phyloP scores from a whole-genome alignment of 495 filamentous ascomycete genomes.

The Glarea lozoyensis region DNA sequence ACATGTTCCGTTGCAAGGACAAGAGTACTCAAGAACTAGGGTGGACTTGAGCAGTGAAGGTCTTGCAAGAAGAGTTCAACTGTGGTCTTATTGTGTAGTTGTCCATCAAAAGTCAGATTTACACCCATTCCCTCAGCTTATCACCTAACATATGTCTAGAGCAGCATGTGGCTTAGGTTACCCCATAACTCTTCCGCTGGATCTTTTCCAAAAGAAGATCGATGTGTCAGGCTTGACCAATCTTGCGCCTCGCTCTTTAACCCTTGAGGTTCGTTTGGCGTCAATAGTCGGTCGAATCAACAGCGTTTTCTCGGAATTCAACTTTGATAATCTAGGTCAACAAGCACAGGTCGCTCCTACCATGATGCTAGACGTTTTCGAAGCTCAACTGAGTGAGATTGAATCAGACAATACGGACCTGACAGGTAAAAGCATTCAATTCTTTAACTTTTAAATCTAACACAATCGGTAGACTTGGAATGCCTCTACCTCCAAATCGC shows the following conservation, averaged over 20 bases:
- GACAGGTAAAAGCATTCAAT: neutral
- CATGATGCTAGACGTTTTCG: conserved; percentile 3
- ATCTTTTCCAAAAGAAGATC: neutral
- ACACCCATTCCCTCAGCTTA: neutral
- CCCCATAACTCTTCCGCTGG: conserved; percentile 1
- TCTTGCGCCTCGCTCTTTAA: neutral
- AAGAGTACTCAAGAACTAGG: conserved; percentile 41
- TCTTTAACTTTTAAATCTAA: neutral
- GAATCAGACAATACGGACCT: neutral
- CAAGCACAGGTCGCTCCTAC: neutral
- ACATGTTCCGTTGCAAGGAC: conserved; percentile 75
- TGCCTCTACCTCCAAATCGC: neutral
- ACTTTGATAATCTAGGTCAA: neutral
- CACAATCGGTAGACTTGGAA: neutral
- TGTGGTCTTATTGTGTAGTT: conserved; percentile 3
- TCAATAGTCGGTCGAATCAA: conserved; percentile 1
- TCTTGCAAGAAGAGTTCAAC: neutral
- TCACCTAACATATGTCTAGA: neutral
- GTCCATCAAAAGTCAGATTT: conserved; percentile 1
- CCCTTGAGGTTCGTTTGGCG: neutral
- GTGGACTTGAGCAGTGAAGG: neutral
- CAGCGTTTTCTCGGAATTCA: conserved; percentile 1
- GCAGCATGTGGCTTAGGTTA: neutral
- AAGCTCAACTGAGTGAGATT: neutral
- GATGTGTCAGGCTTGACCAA: neutral